phyloP scores from a whole-genome alignment of 768 basidiomycete species.

The Amanita thiersii region DNA sequence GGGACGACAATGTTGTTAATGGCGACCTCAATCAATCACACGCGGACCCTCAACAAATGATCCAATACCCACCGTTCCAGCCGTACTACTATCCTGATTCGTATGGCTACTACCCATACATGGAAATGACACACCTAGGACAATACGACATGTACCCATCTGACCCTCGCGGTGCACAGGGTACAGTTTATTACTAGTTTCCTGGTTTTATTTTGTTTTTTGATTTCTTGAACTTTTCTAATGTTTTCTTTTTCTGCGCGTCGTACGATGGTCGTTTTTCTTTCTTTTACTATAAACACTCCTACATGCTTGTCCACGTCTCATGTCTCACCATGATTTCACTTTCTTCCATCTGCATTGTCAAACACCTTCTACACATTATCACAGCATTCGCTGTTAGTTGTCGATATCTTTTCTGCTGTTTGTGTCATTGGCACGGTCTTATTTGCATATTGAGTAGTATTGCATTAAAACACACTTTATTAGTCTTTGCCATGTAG shows the following conservation, averaged over 20 bases:
- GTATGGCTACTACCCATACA: constrained; percentile 58
- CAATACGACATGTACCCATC: constrained; percentile 62
- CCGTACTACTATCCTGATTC: constrained; percentile 68
- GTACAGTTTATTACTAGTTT: constrained; percentile 54
- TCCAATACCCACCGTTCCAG: constrained; percentile 53
- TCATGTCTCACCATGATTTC: constrained; percentile 3
- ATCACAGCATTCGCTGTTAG: background rate
- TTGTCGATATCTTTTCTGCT: constrained; percentile 3
- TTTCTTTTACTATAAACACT: background rate
- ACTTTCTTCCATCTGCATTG: background rate
- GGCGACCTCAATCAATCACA: constrained; percentile 14
- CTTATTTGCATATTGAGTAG: constrained; percentile 8
- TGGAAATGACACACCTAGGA: constrained; percentile 59
- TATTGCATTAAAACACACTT: constrained; percentile 3
- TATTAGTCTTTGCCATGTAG: constrained; percentile 3
- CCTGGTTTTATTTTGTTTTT: constrained; percentile 16
- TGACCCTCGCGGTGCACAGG: constrained; percentile 38
- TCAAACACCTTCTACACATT: background rate
- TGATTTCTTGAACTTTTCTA: constrained; percentile 13
- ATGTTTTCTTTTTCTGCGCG: constrained; percentile 15
- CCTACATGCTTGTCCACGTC: background rate
- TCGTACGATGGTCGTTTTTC: constrained; percentile 1
- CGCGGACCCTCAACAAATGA: constrained; percentile 28
- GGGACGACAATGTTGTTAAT: constrained; percentile 14
- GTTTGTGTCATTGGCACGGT: constrained; percentile 1